Base-by-base conservation (phyloP, 2,329 filamentous ascomycete species). In the Exophiala calicioides region DNA sequence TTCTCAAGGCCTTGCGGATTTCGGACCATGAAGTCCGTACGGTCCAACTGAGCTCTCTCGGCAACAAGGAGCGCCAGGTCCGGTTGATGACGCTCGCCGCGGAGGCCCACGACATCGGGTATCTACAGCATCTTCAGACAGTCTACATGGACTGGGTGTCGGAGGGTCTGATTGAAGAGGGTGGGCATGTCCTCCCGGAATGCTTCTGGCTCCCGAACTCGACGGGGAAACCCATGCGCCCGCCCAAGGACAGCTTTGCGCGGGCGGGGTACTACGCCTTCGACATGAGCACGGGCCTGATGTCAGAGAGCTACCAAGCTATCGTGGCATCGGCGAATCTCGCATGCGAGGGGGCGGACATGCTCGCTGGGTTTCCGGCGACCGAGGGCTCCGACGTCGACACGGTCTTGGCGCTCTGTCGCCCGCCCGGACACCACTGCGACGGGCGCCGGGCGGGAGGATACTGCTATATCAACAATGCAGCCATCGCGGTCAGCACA, bases 401-500 rank as follows among this genome's bases (percentile, higher is more conserved):
- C 35, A 55, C 55, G 5, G 51, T 58, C 19, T 40, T 59, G 9
- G 55, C 57, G 4, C 47, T 59, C 3, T 56, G 53, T 42, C 51
- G 57, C 3, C 57, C 57, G 30, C 57, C 57, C n/a, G 57, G 57
- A 30, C 57, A 59, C 31, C 57, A 59, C 39, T 59, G 57, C 44
- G 56, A 57, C 20, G 57, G 57, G 24, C 41, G 39, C 4, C 50
- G 53, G 31, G 53, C 53, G 16, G 57, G 57, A 18, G 57, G 57
- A n/a, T 59, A 59, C 38, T 59, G 57, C 48, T 59, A 59, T 36
- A 53, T 59, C 50, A 59, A 59, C 41, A 59, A 59, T 26, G 51
- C 53, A 12, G 55, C 55, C 9, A 23, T 58, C 3, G 49, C 53
- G 2, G 47, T 58, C 9, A 55, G 43, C 12, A 44, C 53, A 1